Conservation (phyloP, 2,329 filamentous ascomycete species). For the Fusarium xyrophilum region DNA sequence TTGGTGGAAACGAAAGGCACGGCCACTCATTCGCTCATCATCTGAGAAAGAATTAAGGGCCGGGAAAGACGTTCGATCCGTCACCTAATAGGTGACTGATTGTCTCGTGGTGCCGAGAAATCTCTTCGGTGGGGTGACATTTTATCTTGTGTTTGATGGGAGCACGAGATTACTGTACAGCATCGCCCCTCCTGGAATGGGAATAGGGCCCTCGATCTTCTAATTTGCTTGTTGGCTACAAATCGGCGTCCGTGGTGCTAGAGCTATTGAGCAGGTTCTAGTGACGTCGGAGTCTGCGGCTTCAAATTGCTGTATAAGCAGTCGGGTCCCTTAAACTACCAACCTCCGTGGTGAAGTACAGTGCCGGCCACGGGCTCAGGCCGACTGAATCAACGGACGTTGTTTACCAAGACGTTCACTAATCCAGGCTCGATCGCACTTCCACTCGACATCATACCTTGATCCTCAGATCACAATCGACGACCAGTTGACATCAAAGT, state of each 20-base stretch:
- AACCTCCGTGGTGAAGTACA: slow-evolving; percentile 27
- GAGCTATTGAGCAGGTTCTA: slow-evolving; percentile 35
- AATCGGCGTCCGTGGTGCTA: slow-evolving; percentile 37
- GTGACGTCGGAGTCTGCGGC: slow-evolving; percentile 38
- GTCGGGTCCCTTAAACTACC: slow-evolving; percentile 29
- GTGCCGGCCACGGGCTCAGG: slow-evolving; percentile 36
- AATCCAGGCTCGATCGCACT: slow-evolving; percentile 16
- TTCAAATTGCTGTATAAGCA: slow-evolving; percentile 39
- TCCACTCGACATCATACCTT: slow-evolving; percentile 4
- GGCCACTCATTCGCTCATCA: slow-evolving; percentile 32
- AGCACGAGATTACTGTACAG: slow-evolving; percentile 38
- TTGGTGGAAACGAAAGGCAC: slow-evolving; percentile 19
- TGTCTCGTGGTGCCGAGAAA: slow-evolving; percentile 42
- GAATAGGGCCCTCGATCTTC: slow-evolving; percentile 25
- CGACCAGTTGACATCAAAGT: slow-evolving; percentile 12
- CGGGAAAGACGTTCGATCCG: slow-evolving; percentile 38
- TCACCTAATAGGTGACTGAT: slow-evolving; percentile 39
- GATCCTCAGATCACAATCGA: slow-evolving; percentile 4
- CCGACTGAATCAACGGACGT: slow-evolving; percentile 17
- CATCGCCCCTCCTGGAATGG: slow-evolving; percentile 33
- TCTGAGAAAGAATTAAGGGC: slow-evolving; percentile 19
- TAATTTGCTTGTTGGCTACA: slow-evolving; percentile 30
- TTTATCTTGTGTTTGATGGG: slow-evolving; percentile 26
- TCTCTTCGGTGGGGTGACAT: slow-evolving; percentile 43
- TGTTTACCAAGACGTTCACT: slow-evolving; percentile 33